Base-by-base conservation (phyloP, 1,284 basidiomycete species). In the Porodaedalea pini region DNA sequence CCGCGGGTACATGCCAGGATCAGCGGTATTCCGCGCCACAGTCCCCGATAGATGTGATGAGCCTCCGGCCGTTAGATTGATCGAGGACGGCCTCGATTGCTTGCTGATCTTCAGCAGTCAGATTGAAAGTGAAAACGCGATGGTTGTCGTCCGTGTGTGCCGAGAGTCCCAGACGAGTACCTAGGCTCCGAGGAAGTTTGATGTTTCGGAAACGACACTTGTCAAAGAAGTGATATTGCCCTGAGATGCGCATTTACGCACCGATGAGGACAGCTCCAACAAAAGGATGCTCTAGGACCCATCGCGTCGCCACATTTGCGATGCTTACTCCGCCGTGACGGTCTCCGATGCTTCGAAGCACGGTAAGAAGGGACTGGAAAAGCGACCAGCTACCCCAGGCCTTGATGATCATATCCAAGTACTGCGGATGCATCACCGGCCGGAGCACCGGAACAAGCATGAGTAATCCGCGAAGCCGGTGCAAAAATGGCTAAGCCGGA, bases 251-350 rank as follows among this genome's bases (percentile, higher is more conserved):
- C 45, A 48, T 48, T 15, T 11, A 67, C 79, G 21, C 65, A 88
- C 89, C 90, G 64, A 92, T 80, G 64, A 92, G 79, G 21, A 90
- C 87, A 21, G 88, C 86, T 1, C 86, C 89, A 15, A 91, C 89
- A 64, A 83, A 87, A 0, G 79, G 68, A 58, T 90, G 86, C 70
- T 92, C 87, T 19, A 92, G 77, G 3, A 90, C 86, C 89, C 89
- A 91, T 19, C 89, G 81, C 0, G 81, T 87, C 25, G 89, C 87
- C 37, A 92, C 74, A 65, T 90, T 91, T 52, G 89, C 80, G 44
- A 92, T 84, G 69, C 84, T 88, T 50, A 77, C 71, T n/a, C 80
- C 80, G 25, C 75, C 77, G 67, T 89, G 84, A 23, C 79, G 78
- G 72, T 88, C 80, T 6, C 81, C 88, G 60, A 92, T 81, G n/a